These are phyloP conservation scores for Teratosphaeriaceae sp. DNA, from an alignment of 2,329 filamentous ascomycete genomes.

Conservation along the genomic window DNA sequence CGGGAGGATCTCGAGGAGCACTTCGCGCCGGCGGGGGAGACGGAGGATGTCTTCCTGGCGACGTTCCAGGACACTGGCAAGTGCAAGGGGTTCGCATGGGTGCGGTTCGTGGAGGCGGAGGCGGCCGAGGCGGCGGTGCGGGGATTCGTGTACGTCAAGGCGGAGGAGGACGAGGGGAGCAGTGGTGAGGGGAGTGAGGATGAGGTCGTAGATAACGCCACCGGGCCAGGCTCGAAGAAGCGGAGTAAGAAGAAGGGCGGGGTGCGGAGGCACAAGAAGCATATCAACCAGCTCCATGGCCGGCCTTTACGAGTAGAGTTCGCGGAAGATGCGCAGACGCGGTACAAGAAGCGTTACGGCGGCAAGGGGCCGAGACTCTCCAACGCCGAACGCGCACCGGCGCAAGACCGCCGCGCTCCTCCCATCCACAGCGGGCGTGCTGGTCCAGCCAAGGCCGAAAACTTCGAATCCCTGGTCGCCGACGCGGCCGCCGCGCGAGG, in stretches of 20 bases:
- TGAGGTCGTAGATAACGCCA: slow-evolving; percentile 30
- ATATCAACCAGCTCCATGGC: slow-evolving; percentile 77
- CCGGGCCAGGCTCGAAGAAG: slow-evolving; percentile 28
- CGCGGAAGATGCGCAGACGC: slow-evolving; percentile 79
- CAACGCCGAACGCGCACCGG: background rate
- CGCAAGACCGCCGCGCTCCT: slow-evolving; percentile 8
- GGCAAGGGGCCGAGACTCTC: slow-evolving; percentile 38
- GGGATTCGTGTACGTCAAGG: slow-evolving; percentile 66
- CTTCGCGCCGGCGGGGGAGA: slow-evolving; percentile 76
- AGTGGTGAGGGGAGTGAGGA: slow-evolving; percentile 44
- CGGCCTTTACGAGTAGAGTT: slow-evolving; percentile 82
- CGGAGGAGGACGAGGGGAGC: slow-evolving; percentile 39
- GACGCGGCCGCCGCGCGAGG: background rate
- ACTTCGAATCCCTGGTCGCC: background rate
- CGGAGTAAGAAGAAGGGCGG: slow-evolving; percentile 34
- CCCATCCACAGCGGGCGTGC: slow-evolving; percentile 1
- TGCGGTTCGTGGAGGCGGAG: slow-evolving; percentile 76
- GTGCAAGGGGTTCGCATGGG: slow-evolving; percentile 96
- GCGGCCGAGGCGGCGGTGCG: slow-evolving; percentile 70
- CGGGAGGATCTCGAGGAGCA: slow-evolving; percentile 75
- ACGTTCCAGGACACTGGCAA: slow-evolving; percentile 96
- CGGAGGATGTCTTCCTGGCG: slow-evolving; percentile 79
- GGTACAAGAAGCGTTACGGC: slow-evolving; percentile 92
- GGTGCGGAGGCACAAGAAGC: slow-evolving; percentile 56
- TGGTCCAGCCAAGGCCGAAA: background rate